These are phyloP conservation scores for Cicer chorassanicum DNA, from an alignment of 306 rosid species.

Conservation along the genomic window DNA sequence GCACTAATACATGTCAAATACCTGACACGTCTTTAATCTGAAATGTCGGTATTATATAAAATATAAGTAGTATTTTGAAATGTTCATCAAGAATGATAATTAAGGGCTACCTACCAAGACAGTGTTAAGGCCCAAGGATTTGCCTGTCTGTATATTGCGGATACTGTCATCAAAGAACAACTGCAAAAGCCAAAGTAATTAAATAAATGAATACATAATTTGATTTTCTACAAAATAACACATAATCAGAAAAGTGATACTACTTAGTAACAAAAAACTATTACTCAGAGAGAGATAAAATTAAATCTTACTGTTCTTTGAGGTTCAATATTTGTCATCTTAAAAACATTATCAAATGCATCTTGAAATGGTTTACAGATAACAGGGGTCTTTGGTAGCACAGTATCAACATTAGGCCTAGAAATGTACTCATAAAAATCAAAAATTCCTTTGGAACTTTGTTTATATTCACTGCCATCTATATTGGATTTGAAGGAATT, in stretches of 20 bases:
- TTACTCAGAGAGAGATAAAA: background rate
- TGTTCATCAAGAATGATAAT: background rate
- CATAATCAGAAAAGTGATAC: conserved; percentile 4
- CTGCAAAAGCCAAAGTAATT: conserved; percentile 46
- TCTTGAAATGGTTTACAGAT: conserved; percentile 77
- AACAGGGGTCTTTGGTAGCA: conserved; percentile 68
- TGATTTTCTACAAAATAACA: conserved; percentile 1
- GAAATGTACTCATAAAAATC: conserved; percentile 49
- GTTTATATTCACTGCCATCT: conserved; percentile 32
- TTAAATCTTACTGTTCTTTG: conserved; percentile 63
- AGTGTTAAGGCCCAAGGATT: conserved; percentile 68
- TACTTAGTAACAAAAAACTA: background rate
- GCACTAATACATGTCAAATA: no score
- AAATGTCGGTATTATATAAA: no score
- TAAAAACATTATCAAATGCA: conserved; percentile 67
- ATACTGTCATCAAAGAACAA: conserved; percentile 83
- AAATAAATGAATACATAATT: background rate
- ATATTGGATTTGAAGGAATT: conserved; percentile 50
- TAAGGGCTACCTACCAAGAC: conserved; percentile 62
- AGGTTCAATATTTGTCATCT: conserved; percentile 71
- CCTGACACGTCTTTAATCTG: no score
- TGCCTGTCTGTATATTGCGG: conserved; percentile 69
- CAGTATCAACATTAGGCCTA: conserved; percentile 50
- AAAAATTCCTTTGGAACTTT: conserved; percentile 39
- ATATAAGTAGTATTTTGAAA: no score